Evolutionary conservation across 495 filamentous ascomycete species (phyloP), one percentile per base, ranked within the genome.

Genomic region (Lichina pygmaea): DNA sequence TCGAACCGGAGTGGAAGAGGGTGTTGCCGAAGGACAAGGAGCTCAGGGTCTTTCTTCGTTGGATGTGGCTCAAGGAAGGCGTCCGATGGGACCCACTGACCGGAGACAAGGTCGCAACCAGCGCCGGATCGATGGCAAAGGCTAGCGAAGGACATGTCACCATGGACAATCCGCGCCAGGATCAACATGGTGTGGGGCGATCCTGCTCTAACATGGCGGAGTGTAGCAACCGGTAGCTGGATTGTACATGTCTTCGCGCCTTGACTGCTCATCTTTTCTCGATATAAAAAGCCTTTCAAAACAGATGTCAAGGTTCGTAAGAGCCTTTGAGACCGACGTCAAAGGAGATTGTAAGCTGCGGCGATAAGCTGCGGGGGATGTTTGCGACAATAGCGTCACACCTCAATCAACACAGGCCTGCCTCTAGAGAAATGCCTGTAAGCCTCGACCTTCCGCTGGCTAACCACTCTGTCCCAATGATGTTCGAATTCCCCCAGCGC

Each of bases 41-140:
- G 57, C 57, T 94, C 36, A 66, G 81, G 15, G 84, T 82, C 0
- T 93, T 77, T 61, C 55, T 93, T 52, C 62, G 77, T 3, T 94
- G 86, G 86, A 75, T 81, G 67, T 94, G 89, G 86, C 64, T 82
- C 46, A 75, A 76, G 46, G 78, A 91, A 49, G 86, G 86, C 2
- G 82, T 73, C 67, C 61, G 68, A 10, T 93, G 84, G 83, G 72
- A 93, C 61, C 70, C 70, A 0, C 52, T 63, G 44, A 82, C 78
- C 0, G 84, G 83, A 0, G 63, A 77, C 40, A 66, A 65, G 49
- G 65, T 66, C 43, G 51, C 61, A 41, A 68, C 81, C 5, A 55
- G 63, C 37, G 67, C 66, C 12, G 65, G 70, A 48, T 51, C 71
- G 50, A 62, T 76, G 50, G 61, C 59, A 42, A 71, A 73, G 34